phyloP scores from a whole-genome alignment of 2,329 filamentous ascomycete genomes.

The Venturia oleaginea region DNA sequence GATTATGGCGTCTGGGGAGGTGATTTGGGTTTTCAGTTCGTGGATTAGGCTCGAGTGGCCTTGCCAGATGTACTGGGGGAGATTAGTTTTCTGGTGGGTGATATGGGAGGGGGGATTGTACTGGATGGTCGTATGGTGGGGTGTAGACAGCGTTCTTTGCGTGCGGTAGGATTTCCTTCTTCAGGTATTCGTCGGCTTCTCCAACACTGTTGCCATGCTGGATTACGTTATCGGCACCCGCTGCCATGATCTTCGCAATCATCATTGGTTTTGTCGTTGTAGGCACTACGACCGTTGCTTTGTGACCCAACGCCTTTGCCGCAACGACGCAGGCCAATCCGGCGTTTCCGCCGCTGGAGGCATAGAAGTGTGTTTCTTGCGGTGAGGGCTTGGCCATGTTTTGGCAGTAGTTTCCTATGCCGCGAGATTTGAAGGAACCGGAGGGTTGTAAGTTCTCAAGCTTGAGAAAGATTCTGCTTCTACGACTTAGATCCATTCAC shows the following conservation, averaged over 20 bases:
- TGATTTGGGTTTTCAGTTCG: constrained; percentile 37
- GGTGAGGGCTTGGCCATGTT: constrained; percentile 23
- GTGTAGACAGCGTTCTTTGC: constrained; percentile 51
- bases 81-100: background rate
- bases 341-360: constrained; percentile 73
- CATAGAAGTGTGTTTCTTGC: constrained; percentile 58
- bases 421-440: constrained; percentile 71
- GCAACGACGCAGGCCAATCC: constrained; percentile 73
- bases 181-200: constrained; percentile 60
- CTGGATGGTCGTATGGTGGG: constrained; percentile 58
- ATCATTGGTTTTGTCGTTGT: constrained; percentile 56
- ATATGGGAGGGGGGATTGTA: background rate
- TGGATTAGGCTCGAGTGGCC: constrained; percentile 53
- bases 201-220: constrained; percentile 59
- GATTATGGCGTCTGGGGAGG: constrained; percentile 57
- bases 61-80: constrained; percentile 48
- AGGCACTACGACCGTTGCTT: constrained; percentile 69
- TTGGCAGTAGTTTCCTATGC: constrained; percentile 57
- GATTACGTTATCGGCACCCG: constrained; percentile 59
- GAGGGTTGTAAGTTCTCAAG: constrained; percentile 78
- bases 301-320: constrained; percentile 52
- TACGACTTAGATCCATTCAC: constrained; percentile 28
- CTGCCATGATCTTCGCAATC: constrained; percentile 58
- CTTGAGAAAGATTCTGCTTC: constrained; percentile 71
- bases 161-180: constrained; percentile 46